Evolutionary conservation across 2,329 filamentous ascomycete genomes (phyloP).

Genomic region (Phyllachora maydis): DNA sequence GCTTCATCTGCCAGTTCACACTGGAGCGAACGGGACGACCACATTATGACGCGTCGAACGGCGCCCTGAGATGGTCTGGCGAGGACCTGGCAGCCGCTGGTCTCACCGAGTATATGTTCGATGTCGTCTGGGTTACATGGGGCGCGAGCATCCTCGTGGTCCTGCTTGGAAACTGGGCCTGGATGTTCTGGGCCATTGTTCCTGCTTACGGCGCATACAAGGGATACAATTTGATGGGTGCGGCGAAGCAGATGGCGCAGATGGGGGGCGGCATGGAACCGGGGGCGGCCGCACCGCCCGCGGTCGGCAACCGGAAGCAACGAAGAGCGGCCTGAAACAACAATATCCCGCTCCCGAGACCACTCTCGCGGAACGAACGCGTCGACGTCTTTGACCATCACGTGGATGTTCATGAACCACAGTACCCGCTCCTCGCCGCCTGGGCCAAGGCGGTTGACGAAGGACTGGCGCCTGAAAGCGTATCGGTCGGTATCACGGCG

Average conservation of each 20-base stretch:
- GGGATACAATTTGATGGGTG: slow-evolving; percentile 29
- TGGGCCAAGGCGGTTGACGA: slow-evolving; percentile 34
- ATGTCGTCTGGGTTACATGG: slow-evolving; percentile 90
- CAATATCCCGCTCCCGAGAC: slow-evolving; percentile 25
- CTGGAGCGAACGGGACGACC: slow-evolving; percentile 75
- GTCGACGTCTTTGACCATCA: slow-evolving; percentile 37
- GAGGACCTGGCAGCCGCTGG: slow-evolving; percentile 78
- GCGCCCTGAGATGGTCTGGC: slow-evolving; percentile 52
- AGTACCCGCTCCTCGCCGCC: slow-evolving; percentile 32
- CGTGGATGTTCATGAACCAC: slow-evolving; percentile 94
- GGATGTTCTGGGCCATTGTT: slow-evolving; percentile 31
- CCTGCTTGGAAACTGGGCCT: slow-evolving; percentile 60
- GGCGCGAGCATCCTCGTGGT: slow-evolving; percentile 50
- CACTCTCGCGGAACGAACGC: slow-evolving; percentile 30
- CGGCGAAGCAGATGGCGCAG: slow-evolving; percentile 30
- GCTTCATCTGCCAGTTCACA: slow-evolving; percentile 61
- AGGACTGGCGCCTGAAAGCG: slow-evolving; percentile 49
- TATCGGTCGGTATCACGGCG: no score
- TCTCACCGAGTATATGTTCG: slow-evolving; percentile 96
- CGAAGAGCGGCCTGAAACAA: slow-evolving; percentile 29
- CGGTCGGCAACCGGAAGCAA: slow-evolving; percentile 29
- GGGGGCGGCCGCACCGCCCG: slow-evolving; percentile 12
- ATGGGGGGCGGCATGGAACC: slow-evolving; percentile 19
- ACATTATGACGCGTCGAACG: slow-evolving; percentile 40
- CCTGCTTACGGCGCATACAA: slow-evolving; percentile 35